phyloP scores from a whole-genome alignment of 192 early-diverging fungal species.

The Gamsiella multidivaricata region DNA sequence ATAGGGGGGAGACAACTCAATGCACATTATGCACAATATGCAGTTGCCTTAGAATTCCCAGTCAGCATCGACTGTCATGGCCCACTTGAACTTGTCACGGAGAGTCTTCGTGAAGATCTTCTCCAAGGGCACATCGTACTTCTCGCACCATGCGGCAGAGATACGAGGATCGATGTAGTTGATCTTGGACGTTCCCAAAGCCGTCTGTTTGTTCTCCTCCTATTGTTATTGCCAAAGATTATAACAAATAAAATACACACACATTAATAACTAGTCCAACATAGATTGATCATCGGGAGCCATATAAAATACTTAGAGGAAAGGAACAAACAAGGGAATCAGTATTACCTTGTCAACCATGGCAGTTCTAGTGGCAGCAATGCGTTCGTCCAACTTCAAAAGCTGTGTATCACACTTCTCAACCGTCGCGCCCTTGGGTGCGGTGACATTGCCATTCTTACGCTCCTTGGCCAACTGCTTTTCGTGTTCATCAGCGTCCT shows the following conservation, averaged over 20 bases:
- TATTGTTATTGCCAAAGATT: conserved; percentile 19
- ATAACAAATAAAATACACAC: too few species aligned
- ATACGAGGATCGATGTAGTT: conserved; percentile 99
- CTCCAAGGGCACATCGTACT: conserved; percentile 87
- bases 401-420: conserved; percentile 83
- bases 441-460: conserved; percentile 56
- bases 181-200: conserved; percentile 95
- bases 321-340: neutral
- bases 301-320: neutral
- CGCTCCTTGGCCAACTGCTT: conserved; percentile 60
- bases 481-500: conserved; percentile 63
- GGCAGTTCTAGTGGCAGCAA: conserved; percentile 77
- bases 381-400: conserved; percentile 74
- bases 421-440: conserved; percentile 61
- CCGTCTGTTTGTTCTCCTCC: conserved; percentile 97
- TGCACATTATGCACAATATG: too few species aligned
- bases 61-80: conserved; percentile 74
- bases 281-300: too few species aligned
- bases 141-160: conserved; percentile 92
- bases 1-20: too few species aligned
- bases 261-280: too few species aligned
- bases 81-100: conserved; percentile 98
- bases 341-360: conserved; percentile 82
- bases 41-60: conserved; percentile 72
- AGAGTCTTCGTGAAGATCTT: conserved; percentile 93